These are phyloP conservation scores for Alternaria arborescens DNA, from an alignment of 2,329 filamentous ascomycete species.

Conservation along the genomic window DNA sequence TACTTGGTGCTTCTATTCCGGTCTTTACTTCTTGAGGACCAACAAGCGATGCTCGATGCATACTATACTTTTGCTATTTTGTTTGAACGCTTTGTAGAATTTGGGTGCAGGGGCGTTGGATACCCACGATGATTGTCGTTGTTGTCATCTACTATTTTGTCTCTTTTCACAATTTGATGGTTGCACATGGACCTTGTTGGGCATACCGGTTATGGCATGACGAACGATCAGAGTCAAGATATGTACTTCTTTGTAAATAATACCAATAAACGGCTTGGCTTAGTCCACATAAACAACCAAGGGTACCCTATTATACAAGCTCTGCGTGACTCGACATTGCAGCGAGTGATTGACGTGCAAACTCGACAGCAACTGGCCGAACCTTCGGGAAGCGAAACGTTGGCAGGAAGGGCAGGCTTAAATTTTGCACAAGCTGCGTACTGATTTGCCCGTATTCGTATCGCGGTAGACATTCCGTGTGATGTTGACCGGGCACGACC, in stretches of 20 bases:
- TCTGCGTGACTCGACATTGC: background rate
- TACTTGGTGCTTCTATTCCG: conserved; percentile 12
- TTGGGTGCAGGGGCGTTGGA: conserved; percentile 35
- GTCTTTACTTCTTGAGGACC: conserved; percentile 9
- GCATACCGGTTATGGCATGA: conserved; percentile 20
- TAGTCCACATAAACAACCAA: conserved; percentile 6
- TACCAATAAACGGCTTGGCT: conserved; percentile 22
- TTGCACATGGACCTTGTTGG: conserved; percentile 8
- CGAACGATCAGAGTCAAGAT: conserved; percentile 15
- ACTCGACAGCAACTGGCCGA: background rate
- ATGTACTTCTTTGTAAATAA: conserved; percentile 26
- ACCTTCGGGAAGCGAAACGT: background rate
- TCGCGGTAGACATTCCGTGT: background rate
- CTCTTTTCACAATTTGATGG: conserved; percentile 27
- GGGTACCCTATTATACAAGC: background rate
- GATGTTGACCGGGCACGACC: conserved; percentile 2
- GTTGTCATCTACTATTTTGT: conserved; percentile 13
- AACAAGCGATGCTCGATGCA: conserved; percentile 22
- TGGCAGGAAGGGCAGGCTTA: conserved; percentile 8
- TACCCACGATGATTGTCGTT: conserved; percentile 34
- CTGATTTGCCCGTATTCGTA: conserved; percentile 1
- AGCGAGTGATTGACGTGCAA: background rate
- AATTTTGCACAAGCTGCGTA: background rate
- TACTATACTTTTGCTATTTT: background rate
- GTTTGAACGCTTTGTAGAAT: conserved; percentile 18